These are phyloP conservation scores for Tetrapisispora iriomotensis DNA, from an alignment of 805 yeast species.

Conservation along the genomic window DNA sequence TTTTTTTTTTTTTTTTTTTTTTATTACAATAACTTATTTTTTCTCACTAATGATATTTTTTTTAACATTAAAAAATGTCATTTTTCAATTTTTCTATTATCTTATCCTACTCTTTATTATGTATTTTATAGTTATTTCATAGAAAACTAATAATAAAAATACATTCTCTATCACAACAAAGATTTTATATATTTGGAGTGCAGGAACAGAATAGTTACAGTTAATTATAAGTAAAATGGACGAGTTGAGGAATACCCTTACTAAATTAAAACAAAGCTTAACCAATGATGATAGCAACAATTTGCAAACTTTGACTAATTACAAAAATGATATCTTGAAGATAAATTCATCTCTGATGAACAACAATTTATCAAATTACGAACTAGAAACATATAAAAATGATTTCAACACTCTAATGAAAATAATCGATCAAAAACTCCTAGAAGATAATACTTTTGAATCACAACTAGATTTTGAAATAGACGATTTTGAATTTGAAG, in stretches of 20 bases:
- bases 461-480: neutral
- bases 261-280: no score
- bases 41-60: neutral
- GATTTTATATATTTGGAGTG: no score
- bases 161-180: no score
- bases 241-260: no score
- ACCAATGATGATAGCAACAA: no score
- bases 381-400: neutral
- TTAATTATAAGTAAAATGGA: no score
- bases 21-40: neutral
- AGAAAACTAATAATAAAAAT: no score
- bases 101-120: neutral
- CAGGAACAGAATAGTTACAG: no score
- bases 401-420: neutral
- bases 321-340: no score
- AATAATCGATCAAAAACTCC: neutral
- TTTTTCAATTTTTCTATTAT: neutral
- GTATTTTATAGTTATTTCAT: no score
- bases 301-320: no score
- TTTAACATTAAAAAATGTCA: neutral
- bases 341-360: no score
- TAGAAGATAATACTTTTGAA: neutral
- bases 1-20: neutral
- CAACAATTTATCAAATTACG: neutral
- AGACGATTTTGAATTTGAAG: neutral